phyloP scores from a whole-genome alignment of 768 basidiomycete genomes.

The Kwoniella newhampshirensis region DNA sequence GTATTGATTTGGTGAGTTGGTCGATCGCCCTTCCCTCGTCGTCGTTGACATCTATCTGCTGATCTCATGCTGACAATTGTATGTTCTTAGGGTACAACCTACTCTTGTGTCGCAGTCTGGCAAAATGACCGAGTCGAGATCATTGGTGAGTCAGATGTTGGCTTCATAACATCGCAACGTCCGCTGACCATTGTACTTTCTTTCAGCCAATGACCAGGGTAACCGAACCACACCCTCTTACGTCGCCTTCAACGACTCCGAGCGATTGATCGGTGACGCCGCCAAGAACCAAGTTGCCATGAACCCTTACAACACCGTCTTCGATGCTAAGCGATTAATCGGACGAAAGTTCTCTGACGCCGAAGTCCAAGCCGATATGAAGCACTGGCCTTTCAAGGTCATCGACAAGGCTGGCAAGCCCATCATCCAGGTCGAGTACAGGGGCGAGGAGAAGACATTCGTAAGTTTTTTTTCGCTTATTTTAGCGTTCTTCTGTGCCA shows the following conservation, averaged over 20 bases:
- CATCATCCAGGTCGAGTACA: conserved; percentile 71
- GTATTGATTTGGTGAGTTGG: conserved; percentile 53
- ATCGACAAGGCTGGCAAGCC: conserved; percentile 79
- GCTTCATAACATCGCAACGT: too few relatives aligned
- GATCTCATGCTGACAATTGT: conserved; percentile 11
- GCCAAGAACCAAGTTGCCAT: conserved; percentile 95
- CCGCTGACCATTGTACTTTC: conserved; percentile 5
- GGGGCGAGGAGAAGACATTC: conserved; percentile 75
- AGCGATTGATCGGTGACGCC: conserved; percentile 98
- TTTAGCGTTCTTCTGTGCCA: neutral
- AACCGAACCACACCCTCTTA: conserved; percentile 94
- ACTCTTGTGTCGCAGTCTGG: conserved; percentile 99
- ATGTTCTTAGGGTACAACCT: conserved; percentile 71
- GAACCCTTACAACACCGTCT: conserved; percentile 96
- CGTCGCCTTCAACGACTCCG: conserved; percentile 89
- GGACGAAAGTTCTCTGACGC: conserved; percentile 61
- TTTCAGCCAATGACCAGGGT: conserved; percentile 58
- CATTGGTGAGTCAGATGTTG: conserved; percentile 65
- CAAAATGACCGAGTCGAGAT: conserved; percentile 99
- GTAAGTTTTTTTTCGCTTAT: conserved; percentile 58
- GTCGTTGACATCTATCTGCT: neutral
- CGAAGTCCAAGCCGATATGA: conserved; percentile 59
- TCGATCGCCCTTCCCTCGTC: conserved; percentile 51
- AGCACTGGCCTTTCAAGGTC: conserved; percentile 68
- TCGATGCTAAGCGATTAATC: conserved; percentile 97